These are phyloP conservation scores for Phytophthora citricola DNA, from an alignment of 352 stramenopile genomes.

Conservation along the genomic window DNA sequence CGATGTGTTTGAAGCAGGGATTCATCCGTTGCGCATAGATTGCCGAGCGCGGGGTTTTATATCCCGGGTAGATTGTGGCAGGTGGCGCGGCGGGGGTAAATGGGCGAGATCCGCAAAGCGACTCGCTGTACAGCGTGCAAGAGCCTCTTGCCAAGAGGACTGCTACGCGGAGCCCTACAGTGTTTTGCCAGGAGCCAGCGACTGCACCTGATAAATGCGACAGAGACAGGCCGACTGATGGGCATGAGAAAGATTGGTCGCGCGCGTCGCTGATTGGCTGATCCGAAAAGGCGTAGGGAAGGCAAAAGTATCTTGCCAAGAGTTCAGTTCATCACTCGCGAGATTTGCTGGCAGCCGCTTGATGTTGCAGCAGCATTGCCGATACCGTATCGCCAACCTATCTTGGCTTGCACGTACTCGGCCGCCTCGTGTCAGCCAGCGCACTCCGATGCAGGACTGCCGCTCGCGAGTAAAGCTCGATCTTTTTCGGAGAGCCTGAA, in stretches of 20 bases:
- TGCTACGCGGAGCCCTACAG: too few relatives aligned
- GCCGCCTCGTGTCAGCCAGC: neutral
- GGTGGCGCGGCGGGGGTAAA: conserved; percentile 19
- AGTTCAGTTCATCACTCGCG: conserved; percentile 25
- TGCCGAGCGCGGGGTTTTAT: neutral
- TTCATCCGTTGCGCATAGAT: conserved; percentile 15
- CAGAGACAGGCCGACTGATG: conserved; percentile 30
- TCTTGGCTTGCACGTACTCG: neutral
- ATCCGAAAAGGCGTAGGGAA: conserved; percentile 30
- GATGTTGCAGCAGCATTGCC: neutral
- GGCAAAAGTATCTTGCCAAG: conserved; percentile 40
- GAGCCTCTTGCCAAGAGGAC: too few relatives aligned
- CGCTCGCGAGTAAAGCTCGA: neutral
- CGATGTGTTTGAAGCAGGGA: conserved; percentile 27
- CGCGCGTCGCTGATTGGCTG: conserved; percentile 20
- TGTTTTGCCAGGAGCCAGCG: conserved; percentile 10
- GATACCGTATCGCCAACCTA: too few relatives aligned
- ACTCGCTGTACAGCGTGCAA: too few relatives aligned
- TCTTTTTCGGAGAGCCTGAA: conserved; percentile 7
- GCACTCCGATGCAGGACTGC: neutral
- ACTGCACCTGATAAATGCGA: conserved; percentile 33
- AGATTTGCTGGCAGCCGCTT: conserved; percentile 22
- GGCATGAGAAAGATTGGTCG: conserved; percentile 26
- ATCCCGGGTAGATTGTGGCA: conserved; percentile 24
- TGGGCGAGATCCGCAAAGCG: neutral